Evolutionary conservation across 225 moss, liverwort and hornwort genomes (phyloP).

Genomic region (Polytrichum formosum): DNA sequence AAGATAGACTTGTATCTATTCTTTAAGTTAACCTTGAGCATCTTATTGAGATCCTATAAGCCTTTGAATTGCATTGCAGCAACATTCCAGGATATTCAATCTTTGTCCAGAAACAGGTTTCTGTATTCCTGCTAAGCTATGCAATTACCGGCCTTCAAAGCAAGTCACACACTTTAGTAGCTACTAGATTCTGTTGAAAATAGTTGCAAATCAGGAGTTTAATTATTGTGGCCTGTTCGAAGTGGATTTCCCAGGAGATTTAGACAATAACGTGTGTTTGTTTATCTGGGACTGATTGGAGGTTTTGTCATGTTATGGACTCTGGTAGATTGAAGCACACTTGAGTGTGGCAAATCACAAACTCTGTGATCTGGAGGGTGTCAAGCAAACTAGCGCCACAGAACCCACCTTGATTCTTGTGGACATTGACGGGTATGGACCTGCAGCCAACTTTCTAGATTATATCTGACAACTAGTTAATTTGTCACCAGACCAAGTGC

Average conservation of each 20-base stretch:
- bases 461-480: background rate
- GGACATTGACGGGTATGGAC: constrained; percentile 73
- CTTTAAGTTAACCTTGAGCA: too few relatives aligned
- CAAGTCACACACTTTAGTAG: too few relatives aligned
- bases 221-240: background rate
- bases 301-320: background rate
- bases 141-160: too few relatives aligned
- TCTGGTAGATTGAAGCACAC: constrained; percentile 74
- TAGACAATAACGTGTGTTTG: background rate
- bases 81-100: too few relatives aligned
- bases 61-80: too few relatives aligned
- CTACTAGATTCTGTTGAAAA: too few relatives aligned
- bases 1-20: background rate
- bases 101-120: too few relatives aligned
- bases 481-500: too few relatives aligned
- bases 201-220: background rate
- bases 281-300: background rate
- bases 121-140: too few relatives aligned
- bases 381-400: constrained; percentile 60
- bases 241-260: background rate
- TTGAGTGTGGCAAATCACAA: constrained; percentile 77
- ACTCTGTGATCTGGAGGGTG: constrained; percentile 73
- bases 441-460: background rate
- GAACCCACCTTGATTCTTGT: constrained; percentile 83
- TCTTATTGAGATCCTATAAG: too few relatives aligned